These are phyloP conservation scores for Achaetomium macrosporum DNA, from an alignment of 2,329 filamentous ascomycete genomes.

Conservation along the genomic window DNA sequence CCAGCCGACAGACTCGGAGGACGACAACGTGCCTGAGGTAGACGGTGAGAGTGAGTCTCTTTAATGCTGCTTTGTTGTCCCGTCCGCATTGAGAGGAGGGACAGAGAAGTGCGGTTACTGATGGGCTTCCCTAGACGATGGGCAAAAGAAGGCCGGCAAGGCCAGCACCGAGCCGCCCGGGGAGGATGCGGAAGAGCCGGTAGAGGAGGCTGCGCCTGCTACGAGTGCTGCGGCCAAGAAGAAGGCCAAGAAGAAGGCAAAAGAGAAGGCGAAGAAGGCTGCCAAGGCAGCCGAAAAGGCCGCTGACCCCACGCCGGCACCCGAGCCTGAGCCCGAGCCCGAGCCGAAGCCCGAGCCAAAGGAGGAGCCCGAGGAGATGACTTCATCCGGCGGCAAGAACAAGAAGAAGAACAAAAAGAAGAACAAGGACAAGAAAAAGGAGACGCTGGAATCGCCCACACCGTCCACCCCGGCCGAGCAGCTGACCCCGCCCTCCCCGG, in stretches of 20 bases:
- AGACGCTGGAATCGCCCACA: conserved; percentile 8
- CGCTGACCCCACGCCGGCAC: conserved; percentile 7
- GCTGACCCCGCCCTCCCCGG: not conserved
- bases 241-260: conserved; percentile 13
- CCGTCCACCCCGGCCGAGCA: conserved; percentile 4
- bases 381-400: conserved; percentile 17
- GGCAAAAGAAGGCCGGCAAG: not conserved
- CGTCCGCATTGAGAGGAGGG: not conserved
- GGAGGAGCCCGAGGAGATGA: conserved; percentile 16
- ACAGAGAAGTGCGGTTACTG: not conserved
- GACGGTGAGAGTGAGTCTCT: conserved; percentile 16
- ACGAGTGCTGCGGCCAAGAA: conserved; percentile 12
- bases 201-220: conserved; percentile 9
- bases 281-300: conserved; percentile 16
- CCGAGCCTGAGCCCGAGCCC: conserved; percentile 11
- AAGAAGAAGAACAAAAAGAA: conserved; percentile 23
- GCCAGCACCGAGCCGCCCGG: no score
- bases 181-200: conserved; percentile 14
- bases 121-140: not conserved
- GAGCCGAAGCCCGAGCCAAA: conserved; percentile 13
- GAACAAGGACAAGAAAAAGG: conserved; percentile 17
- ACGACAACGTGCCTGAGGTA: conserved; percentile 28
- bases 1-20: conserved; percentile 36
- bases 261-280: conserved; percentile 18
- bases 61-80: not conserved